These are phyloP conservation scores for Boletus mariae DNA, from an alignment of 1,284 basidiomycete species.

Conservation along the genomic window DNA sequence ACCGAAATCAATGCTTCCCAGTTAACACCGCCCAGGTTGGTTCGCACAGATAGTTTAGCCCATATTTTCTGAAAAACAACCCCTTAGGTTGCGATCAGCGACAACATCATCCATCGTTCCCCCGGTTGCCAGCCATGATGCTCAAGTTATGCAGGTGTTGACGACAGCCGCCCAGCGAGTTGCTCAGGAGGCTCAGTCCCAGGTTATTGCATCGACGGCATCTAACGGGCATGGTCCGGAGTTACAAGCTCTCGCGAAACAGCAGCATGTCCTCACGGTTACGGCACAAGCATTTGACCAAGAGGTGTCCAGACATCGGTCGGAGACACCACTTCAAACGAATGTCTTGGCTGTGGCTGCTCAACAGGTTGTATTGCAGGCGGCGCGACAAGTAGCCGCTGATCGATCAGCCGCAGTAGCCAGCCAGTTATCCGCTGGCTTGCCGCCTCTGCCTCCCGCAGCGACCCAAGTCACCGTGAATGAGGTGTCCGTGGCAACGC, in stretches of 20 bases:
- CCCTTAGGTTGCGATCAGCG: slow-evolving; percentile 28
- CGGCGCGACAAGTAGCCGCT: slow-evolving; percentile 64
- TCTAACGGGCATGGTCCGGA: slow-evolving; percentile 47
- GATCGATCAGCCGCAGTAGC: slow-evolving; percentile 47
- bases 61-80: slow-evolving; percentile 5
- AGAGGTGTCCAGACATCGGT: slow-evolving; percentile 54
- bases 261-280: slow-evolving; percentile 73
- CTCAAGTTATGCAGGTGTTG: slow-evolving; percentile 71
- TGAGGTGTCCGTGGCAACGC: slow-evolving; percentile 73
- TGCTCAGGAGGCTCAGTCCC: slow-evolving; percentile 66
- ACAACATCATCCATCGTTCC: slow-evolving; percentile 21
- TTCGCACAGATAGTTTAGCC: slow-evolving; percentile 4
- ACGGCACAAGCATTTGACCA: slow-evolving; percentile 73
- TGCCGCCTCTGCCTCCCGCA: slow-evolving; percentile 36
- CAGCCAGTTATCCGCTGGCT: slow-evolving; percentile 38
- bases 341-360: slow-evolving; percentile 63
- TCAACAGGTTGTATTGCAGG: slow-evolving; percentile 74
- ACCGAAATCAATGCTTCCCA: slow-evolving; percentile 53
- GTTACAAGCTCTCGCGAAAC: slow-evolving; percentile 67
- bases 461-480: slow-evolving; percentile 67
- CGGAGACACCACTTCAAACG: slow-evolving; percentile 42
- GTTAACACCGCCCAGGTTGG: slow-evolving; percentile 37
- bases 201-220: slow-evolving; percentile 49
- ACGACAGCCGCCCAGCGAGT: slow-evolving; percentile 72
- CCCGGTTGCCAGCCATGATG: slow-evolving; percentile 39